These are phyloP conservation scores for Euptelea pleiosperma DNA, from an alignment of 164 flowering plant genomes.

Conservation along the genomic window DNA sequence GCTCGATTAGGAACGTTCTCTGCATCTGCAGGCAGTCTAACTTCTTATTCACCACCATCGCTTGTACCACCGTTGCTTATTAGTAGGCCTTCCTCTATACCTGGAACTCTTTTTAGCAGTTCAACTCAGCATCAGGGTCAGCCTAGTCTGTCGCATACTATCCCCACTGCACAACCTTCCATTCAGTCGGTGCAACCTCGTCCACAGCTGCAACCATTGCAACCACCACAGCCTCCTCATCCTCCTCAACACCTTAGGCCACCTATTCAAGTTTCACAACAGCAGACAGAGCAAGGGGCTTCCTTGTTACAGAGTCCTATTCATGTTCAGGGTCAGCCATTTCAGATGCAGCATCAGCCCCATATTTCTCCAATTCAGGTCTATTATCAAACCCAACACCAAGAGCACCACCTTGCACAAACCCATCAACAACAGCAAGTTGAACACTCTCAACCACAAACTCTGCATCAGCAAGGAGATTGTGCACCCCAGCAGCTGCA, in stretches of 20 bases:
- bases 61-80: constrained; percentile 40
- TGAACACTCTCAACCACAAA: constrained; percentile 42
- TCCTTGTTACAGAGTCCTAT: constrained; percentile 50
- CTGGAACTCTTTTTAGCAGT: constrained; percentile 39
- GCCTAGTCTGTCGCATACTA: constrained; percentile 37
- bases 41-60: constrained; percentile 49
- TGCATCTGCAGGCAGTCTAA: constrained; percentile 36
- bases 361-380: constrained; percentile 52
- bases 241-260: constrained; percentile 80
- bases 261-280: constrained; percentile 50
- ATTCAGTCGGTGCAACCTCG: constrained; percentile 50
- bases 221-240: constrained; percentile 77
- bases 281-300: constrained; percentile 48
- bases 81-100: constrained; percentile 53
- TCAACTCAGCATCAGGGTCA: constrained; percentile 53
- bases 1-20: constrained; percentile 33
- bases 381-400: constrained; percentile 61
- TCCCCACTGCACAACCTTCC: constrained; percentile 39
- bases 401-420: constrained; percentile 39
- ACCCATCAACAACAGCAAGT: constrained; percentile 45
- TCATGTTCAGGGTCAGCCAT: constrained; percentile 53
- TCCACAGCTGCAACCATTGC: constrained; percentile 73
- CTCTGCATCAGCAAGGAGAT: constrained; percentile 40
- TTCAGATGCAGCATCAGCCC: constrained; percentile 65
- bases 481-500: constrained; percentile 49